A percentile compares a stretch with the other conserved stretches of the same genome.
Conservation (phyloP, 169 alveolate genomes). For the Plasmodium gonderi region DNA sequence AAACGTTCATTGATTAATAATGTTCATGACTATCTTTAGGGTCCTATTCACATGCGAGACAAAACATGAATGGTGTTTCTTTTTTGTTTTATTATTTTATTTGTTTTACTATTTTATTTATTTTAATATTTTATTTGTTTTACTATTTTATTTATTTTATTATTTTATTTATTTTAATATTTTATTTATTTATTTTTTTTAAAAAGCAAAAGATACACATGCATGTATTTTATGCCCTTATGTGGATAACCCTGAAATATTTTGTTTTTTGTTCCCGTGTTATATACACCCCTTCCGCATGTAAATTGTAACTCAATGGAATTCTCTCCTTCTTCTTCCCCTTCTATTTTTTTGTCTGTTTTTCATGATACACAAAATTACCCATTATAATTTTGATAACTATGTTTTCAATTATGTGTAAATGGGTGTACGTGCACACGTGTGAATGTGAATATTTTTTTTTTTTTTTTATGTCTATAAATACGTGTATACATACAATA, state of each 20-base stretch:
- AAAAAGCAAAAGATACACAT: background rate
- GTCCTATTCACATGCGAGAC: too few species aligned
- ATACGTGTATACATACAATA: background rate
- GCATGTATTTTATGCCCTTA: background rate
- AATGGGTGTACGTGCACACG: background rate
- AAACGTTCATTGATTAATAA: too few species aligned
- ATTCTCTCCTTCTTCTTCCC: background rate
- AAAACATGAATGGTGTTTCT: too few species aligned
- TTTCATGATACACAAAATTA: background rate
- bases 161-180: too few species aligned
- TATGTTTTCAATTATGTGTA: constrained; percentile 3
- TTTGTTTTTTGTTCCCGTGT: background rate
- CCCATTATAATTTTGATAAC: background rate
- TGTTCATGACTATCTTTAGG: too few species aligned
- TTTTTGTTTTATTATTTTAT: too few species aligned
- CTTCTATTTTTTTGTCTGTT: background rate
- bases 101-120: too few species aligned
- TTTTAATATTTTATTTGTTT: too few species aligned
- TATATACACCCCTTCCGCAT: background rate
- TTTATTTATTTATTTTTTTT: too few species aligned
- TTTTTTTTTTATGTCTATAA: background rate
- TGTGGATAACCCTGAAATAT: background rate
- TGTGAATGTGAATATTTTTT: background rate
- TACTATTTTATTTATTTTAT: too few species aligned
- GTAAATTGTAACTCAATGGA: background rate